Conservation (phyloP, 2,329 filamentous ascomycete species). For the Stagonosporopsis rhizophila region DNA sequence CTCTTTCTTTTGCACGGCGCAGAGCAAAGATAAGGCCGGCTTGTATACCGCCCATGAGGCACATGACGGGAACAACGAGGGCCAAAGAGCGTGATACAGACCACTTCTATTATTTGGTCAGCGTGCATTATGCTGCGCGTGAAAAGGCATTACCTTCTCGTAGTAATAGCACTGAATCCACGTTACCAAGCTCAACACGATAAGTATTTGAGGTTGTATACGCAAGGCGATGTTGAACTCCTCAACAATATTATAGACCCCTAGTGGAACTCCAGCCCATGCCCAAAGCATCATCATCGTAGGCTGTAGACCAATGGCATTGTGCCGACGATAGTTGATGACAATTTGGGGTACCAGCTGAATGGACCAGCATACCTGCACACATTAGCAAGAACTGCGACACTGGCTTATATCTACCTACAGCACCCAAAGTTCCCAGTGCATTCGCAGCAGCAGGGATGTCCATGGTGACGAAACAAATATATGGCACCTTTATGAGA, state of each 20-base stretch:
- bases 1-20: constrained; percentile 53
- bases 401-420: constrained; percentile 37
- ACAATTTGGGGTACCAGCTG: constrained; percentile 74
- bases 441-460: constrained; percentile 63
- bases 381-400: constrained; percentile 11
- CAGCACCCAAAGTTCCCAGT: constrained; percentile 66
- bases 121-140: background rate
- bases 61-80: constrained; percentile 60
- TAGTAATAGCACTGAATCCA: constrained; percentile 66
- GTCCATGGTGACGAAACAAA: constrained; percentile 54
- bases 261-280: constrained; percentile 71
- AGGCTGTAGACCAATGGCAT: constrained; percentile 69
- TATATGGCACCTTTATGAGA: too few species aligned
- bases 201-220: constrained; percentile 65
- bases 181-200: constrained; percentile 58
- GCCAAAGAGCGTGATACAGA: constrained; percentile 56
- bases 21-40: constrained; percentile 64
- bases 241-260: constrained; percentile 65
- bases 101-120: constrained; percentile 57
- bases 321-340: constrained; percentile 71
- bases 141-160: constrained; percentile 43
- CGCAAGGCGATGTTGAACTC: constrained; percentile 61
- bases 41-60: constrained; percentile 66
- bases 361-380: constrained; percentile 67
- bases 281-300: constrained; percentile 78